phyloP scores from a whole-genome alignment of 495 filamentous ascomycete species.

The Extremus antarcticus region DNA sequence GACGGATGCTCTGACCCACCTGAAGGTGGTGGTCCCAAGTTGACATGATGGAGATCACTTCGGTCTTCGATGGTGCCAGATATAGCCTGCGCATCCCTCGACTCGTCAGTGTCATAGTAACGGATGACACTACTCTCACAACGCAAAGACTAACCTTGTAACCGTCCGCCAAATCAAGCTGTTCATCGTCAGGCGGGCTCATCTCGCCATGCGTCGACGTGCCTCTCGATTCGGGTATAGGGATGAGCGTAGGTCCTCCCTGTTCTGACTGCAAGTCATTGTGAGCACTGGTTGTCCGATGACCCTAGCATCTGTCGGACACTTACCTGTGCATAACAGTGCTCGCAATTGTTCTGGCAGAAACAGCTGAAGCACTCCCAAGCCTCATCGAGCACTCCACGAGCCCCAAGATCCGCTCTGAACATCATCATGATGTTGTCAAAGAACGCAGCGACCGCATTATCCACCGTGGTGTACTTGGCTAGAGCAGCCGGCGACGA shows the following conservation, averaged over 20 bases:
- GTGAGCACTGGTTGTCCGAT: neutral
- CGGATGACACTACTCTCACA: no score
- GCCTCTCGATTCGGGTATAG: no score
- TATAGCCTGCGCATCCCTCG: no score
- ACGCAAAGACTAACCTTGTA: no score
- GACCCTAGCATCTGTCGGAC: neutral
- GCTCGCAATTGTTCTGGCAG: neutral
- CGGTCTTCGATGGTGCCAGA: no score
- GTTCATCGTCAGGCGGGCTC: no score
- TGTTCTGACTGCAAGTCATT: neutral
- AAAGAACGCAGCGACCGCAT: neutral
- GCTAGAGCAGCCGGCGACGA: neutral
- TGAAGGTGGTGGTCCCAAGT: no score
- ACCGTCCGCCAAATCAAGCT: no score
- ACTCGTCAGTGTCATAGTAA: no score
- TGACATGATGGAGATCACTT: no score
- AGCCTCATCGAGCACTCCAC: neutral
- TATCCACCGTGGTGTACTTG: neutral
- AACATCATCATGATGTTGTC: neutral
- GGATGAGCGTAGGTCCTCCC: neutral
- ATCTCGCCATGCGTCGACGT: no score
- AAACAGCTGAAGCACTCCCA: neutral
- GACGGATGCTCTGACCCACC: no score
- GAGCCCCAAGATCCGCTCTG: neutral
- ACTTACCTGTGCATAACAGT: neutral